Evolutionary conservation across 495 filamentous ascomycete species (phyloP).

Genomic region (Annulohypoxylon moriforme): DNA sequence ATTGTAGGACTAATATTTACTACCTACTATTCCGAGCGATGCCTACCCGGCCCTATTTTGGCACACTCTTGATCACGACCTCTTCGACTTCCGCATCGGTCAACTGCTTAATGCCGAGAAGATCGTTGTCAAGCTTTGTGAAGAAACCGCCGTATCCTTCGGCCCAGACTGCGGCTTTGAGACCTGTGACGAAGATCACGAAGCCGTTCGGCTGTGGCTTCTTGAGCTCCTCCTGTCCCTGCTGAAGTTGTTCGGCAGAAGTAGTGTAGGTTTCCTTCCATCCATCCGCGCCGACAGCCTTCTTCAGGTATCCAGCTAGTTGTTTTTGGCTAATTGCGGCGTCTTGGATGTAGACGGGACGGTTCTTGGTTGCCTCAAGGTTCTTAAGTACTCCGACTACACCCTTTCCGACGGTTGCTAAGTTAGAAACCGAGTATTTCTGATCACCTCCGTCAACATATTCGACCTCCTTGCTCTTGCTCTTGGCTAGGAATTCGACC

Average conservation of each 20-base stretch:
- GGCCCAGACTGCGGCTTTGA: constrained; percentile 49
- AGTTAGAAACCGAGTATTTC: constrained; percentile 56
- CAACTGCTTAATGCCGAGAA: constrained; percentile 41
- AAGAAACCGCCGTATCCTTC: constrained; percentile 49
- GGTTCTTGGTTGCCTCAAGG: constrained; percentile 63
- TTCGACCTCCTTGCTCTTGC: constrained; percentile 47
- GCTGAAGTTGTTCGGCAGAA: constrained; percentile 44
- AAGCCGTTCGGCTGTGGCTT: constrained; percentile 43
- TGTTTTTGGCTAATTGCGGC: constrained; percentile 56
- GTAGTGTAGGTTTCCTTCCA: constrained; percentile 52
- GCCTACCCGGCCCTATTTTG: constrained; percentile 2
- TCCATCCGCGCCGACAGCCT: constrained; percentile 51
- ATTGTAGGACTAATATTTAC: background rate
- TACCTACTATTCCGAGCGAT: too few species aligned
- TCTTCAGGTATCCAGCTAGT: constrained; percentile 54
- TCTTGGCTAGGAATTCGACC: constrained; percentile 53
- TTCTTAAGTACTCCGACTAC: constrained; percentile 58
- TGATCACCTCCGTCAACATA: constrained; percentile 61
- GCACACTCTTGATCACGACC: constrained; percentile 16
- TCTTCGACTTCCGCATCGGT: constrained; percentile 35
- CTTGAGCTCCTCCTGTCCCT: constrained; percentile 46
- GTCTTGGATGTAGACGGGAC: constrained; percentile 56
- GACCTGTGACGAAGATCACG: constrained; percentile 19
- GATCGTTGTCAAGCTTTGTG: constrained; percentile 43
- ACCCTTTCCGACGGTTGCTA: constrained; percentile 54